Percentiles rank a stretch among this genome's conserved stretches.
Conservation (phyloP, 1,284 basidiomycete genomes). For the Rhodotorula sp. region DNA sequence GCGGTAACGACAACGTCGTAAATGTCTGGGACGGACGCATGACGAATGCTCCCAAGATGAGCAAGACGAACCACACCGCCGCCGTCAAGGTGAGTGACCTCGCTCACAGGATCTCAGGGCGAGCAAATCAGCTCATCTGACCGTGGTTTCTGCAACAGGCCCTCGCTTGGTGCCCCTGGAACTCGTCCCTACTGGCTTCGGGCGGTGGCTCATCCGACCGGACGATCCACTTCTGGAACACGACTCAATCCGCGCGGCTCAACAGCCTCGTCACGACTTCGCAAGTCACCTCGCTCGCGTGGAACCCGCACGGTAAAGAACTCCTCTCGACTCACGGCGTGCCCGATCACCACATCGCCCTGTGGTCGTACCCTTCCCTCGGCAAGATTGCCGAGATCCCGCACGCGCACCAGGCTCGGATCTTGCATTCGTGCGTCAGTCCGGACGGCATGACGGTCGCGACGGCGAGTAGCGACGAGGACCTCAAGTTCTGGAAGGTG, state of each 20-base stretch:
- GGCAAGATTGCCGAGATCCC: conserved; percentile 79
- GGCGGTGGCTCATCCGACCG: conserved; percentile 95
- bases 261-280: conserved; percentile 78
- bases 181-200: conserved; percentile 82
- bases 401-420: conserved; percentile 85
- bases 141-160: conserved; percentile 58
- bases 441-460: conserved; percentile 85
- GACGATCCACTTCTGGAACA: conserved; percentile 65
- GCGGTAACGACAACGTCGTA: conserved; percentile 94
- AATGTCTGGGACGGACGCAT: conserved; percentile 87
- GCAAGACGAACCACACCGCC: conserved; percentile 88
- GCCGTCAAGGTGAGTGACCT: conserved; percentile 74
- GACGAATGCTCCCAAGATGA: conserved; percentile 67
- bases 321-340: conserved; percentile 90
- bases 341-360: conserved; percentile 65
- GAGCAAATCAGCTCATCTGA: neutral
- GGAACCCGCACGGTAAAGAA: conserved; percentile 85
- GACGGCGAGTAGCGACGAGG: conserved; percentile 89
- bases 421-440: conserved; percentile 77
- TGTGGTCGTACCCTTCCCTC: conserved; percentile 67
- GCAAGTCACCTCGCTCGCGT: conserved; percentile 90
- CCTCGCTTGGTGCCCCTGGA: conserved; percentile 97
- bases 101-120: neutral
- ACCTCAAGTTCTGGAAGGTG: conserved; percentile 80
- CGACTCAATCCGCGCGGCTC: conserved; percentile 72